Evolutionary conservation across 331 rosid genomes (phyloP).

Genomic region (Pyracantha coccinea): DNA sequence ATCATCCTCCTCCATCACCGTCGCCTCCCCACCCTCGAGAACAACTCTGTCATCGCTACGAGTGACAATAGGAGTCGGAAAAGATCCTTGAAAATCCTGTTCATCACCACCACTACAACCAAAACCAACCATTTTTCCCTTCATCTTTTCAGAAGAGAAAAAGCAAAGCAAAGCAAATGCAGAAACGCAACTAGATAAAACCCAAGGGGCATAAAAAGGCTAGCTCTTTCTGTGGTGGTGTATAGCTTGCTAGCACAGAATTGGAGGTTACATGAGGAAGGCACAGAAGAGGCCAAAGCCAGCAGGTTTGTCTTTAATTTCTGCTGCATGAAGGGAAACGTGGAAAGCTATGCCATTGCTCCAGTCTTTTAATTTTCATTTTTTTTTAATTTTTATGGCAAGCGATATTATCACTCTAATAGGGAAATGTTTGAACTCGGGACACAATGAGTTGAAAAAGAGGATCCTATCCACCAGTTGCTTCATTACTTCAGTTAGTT

Average conservation of each 20-base stretch:
- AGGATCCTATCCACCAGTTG: too few relatives aligned
- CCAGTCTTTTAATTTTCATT: too few relatives aligned
- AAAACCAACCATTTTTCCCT: not conserved
- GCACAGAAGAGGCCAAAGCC: not conserved
- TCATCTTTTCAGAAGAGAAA: not conserved
- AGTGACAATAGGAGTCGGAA: not conserved
- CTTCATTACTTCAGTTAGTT: not conserved
- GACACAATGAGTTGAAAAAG: too few relatives aligned
- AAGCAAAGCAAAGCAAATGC: too few relatives aligned
- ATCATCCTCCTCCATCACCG: not conserved
- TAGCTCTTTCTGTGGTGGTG: too few relatives aligned
- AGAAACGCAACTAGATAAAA: too few relatives aligned
- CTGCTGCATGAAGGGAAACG: slow-evolving; percentile 10
- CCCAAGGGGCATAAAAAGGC: too few relatives aligned
- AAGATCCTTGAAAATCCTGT: not conserved
- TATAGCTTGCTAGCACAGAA: not conserved
- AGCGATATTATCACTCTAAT: too few relatives aligned
- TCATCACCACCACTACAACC: not conserved
- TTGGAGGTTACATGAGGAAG: not conserved
- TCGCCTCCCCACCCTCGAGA: not conserved
- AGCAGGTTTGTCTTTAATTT: not conserved
- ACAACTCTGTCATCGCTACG: not conserved
- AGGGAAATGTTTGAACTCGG: too few relatives aligned
- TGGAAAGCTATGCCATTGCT: not conserved
- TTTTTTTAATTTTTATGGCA: too few relatives aligned